Base-by-base conservation (phyloP, 1,284 basidiomycete genomes). In the Rhodotorula sp. region DNA sequence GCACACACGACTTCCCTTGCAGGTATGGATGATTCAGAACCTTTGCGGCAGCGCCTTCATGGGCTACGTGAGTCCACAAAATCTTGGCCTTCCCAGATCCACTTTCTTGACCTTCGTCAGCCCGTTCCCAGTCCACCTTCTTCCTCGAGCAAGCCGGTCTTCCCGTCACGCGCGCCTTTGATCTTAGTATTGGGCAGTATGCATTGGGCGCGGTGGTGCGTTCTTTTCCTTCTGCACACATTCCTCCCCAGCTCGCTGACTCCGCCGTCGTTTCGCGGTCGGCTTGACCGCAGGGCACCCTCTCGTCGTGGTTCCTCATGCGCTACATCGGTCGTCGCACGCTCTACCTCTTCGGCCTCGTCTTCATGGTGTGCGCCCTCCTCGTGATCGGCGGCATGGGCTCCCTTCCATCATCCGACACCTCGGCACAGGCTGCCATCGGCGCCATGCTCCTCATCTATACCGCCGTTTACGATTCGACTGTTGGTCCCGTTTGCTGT, bases 381-480 rank as follows among this genome's bases (percentile, higher is more conserved):
- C 77, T 84, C 73, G 70, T 82, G 77, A 82, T 84, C 76, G 84
- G 84, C 36, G 81, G 80, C 66, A 76, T 84, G 55, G 82, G 82
- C 4, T 62, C 27, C 55, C 8, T 53, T 44, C 20, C 51, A 11
- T 9, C 11, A 5, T n/a, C 20, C 20, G 27, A 52, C 30, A 20
- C 48, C 4, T 34, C 22, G 11, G 48, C 62, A 1, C 30, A 30
- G 53, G 77, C 81, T 77, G 83, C 81, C 4, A 81, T 82, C 10
- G 83, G 82, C 2, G 77, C 79, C 11, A 73, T 82, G 60, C 81
- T 84, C 74, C 76, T 84, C 55, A 51, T 64, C n/a, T 71, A 67
- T 59, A 67, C 62, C 30, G 24, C 47, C 49, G n/a, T 27, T 7
- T 66, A 60, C 36, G 59, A 56, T 22, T 39, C 59, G 1, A 49